Evolutionary conservation across 257 asterid genomes (phyloP).

Genomic region (Coffea eugenioides): DNA sequence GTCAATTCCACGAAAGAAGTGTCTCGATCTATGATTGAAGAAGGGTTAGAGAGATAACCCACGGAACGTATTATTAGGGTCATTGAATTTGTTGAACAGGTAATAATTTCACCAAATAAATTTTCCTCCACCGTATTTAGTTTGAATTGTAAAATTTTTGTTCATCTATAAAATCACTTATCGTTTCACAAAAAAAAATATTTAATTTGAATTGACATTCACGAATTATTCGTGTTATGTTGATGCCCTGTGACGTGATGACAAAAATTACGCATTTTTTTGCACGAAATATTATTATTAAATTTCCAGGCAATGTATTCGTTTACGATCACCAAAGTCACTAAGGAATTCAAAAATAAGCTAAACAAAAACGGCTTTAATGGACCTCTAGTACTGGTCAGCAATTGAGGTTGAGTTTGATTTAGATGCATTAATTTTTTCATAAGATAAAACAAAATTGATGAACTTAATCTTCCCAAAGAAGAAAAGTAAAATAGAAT

Average conservation of each 20-base stretch:
- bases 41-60: neutral
- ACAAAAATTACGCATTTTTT: neutral
- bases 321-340: too few species aligned
- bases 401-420: too few species aligned
- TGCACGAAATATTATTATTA: neutral
- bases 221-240: neutral
- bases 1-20: neutral
- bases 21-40: neutral
- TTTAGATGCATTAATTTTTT: neutral
- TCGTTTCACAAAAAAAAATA: neutral
- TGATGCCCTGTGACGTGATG: neutral
- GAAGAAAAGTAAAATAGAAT: too few species aligned
- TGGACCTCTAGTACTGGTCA: neutral
- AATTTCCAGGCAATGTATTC: neutral
- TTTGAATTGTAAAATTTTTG: neutral
- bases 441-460: too few species aligned
- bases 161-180: too few species aligned
- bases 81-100: neutral
- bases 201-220: neutral
- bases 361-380: too few species aligned
- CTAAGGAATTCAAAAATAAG: neutral
- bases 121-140: neutral
- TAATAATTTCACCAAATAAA: neutral
- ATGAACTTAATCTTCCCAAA: neutral
- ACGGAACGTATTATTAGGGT: neutral